These are phyloP conservation scores for Spergularia marina DNA, from an alignment of 148 eudicot genomes.

Conservation along the genomic window DNA sequence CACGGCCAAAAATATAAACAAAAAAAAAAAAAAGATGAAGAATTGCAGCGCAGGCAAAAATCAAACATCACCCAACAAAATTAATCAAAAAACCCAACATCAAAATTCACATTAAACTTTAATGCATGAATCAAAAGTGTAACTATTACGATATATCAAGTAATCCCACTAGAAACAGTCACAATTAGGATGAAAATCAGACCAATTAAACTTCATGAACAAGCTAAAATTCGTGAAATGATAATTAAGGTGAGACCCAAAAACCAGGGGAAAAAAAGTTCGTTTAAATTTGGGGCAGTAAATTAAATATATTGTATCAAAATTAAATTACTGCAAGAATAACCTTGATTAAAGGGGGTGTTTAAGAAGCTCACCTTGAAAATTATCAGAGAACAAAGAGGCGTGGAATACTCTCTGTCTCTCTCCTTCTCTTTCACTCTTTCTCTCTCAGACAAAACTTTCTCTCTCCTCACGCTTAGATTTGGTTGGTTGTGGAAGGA, in stretches of 20 bases:
- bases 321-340: neutral
- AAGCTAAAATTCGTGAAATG: neutral
- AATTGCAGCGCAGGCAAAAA: too few relatives aligned
- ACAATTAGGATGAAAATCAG: neutral
- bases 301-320: neutral
- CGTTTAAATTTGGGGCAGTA: too few relatives aligned
- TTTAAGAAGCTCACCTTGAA: neutral
- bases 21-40: too few relatives aligned
- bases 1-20: neutral
- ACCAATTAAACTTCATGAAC: neutral
- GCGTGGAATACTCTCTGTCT: neutral
- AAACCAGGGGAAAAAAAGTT: too few relatives aligned
- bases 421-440: too few relatives aligned
- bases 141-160: too few relatives aligned
- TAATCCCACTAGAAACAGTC: neutral
- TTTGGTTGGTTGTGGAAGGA: slow-evolving; percentile 11
- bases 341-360: too few relatives aligned
- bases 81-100: too few relatives aligned
- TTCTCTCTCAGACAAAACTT: neutral
- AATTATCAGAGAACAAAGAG: neutral
- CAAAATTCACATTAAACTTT: neutral
- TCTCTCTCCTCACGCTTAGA: neutral
- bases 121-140: neutral
- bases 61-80: too few relatives aligned
- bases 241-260: too few relatives aligned